Base-by-base conservation (phyloP, 345 rosid species). In the Populus deltoides region DNA sequence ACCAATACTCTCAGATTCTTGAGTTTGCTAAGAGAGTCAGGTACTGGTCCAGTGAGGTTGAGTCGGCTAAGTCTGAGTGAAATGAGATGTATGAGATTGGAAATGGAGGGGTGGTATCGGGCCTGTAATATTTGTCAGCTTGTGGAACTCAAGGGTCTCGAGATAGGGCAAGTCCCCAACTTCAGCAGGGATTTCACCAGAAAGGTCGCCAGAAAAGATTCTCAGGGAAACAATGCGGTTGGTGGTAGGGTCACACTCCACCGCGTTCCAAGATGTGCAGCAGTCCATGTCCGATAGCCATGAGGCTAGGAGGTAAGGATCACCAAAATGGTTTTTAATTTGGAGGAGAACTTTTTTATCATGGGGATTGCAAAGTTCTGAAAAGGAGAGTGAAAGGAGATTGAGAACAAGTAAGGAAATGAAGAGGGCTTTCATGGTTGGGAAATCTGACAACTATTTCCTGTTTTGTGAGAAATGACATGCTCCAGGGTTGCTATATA, bases 321-420 rank as follows among this genome's bases (percentile, higher is more conserved):
- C 82, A 76, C 89, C 87, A 24, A 91, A 85, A 45, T 89, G 79
- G 55, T 83, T 69, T 73, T 89, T 90, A 80, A 92, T 90, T 20
- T 86, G 79, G 74, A 94, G 89, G 63, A 94, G 93, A 74, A 85
- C 90, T 33, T 55, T 80, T 76, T 92, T 92, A 88, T 94, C 98
- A 16, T 69, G 8, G 29, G 85, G 71, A 86, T 92, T 83, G 83
- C 97, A 92, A 1, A 63, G 82, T 8, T 85, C 91, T 27, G 93
- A 79, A 38, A 66, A 59, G 47, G 86, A 80, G 35, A 72, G 75
- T 24, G 85, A 68, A 12, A 78, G 16, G 68, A 86, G 79, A 70
- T 76, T 17, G 71, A 83, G 62, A 79, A 82, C 72, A 41, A 84
- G 33, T 49, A 88, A 59, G 73, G 39, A 57, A 67, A 81, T 62